Evolutionary conservation across 1,139 yeast species (phyloP), one percentile per base, ranked within the genome.

Genomic region (Taiozyma onychis): DNA sequence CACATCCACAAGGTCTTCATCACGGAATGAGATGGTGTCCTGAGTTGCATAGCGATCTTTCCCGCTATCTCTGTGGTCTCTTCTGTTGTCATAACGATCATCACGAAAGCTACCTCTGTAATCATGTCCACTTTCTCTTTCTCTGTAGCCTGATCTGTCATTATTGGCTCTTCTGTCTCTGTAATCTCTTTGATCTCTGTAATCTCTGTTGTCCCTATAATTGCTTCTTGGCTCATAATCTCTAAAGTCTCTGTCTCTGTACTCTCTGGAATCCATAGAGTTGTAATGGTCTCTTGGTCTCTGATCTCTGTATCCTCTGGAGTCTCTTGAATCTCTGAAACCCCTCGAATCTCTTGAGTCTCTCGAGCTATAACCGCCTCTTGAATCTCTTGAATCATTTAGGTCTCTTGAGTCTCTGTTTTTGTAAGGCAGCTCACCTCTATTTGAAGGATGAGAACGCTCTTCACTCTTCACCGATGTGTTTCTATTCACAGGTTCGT

Each of bases 1-100:
- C 0, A 72, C 75, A 30, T 60, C 55, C 2, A 62, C 58, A 24
- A 73, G 57, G 43, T 70, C 57, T 14, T 48, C 48, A 11, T 51
- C 22, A 5, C 50, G 28, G 26, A 44, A 46, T 43, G 51, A 50
- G 43, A 51, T 53, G 35, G 43, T 35, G 16, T 44, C 43, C 26
- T 45, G 37, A 45, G 53, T 39, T 22, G 46, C 48, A 26, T 49
- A 37, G 24, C 54, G 46, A 35, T 51, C 30, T 21, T 48, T 50
- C 41, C 54, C 26, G 32, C 52, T 41, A 21, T 48, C 44, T 39
- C 54, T 44, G 35, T 47, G 47, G 35, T 47, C 44, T 43, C 57
- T 45, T 37, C 51, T 43, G 30, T 49, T 34, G 39, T 44, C 27
- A 54, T 44, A 27, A 27, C 26, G 16, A 46, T 45, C 35, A 49